Evolutionary conservation across 352 stramenopile genomes (phyloP), one percentile per base, ranked within the genome.

Genomic region (Phytophthora sansomeana): DNA sequence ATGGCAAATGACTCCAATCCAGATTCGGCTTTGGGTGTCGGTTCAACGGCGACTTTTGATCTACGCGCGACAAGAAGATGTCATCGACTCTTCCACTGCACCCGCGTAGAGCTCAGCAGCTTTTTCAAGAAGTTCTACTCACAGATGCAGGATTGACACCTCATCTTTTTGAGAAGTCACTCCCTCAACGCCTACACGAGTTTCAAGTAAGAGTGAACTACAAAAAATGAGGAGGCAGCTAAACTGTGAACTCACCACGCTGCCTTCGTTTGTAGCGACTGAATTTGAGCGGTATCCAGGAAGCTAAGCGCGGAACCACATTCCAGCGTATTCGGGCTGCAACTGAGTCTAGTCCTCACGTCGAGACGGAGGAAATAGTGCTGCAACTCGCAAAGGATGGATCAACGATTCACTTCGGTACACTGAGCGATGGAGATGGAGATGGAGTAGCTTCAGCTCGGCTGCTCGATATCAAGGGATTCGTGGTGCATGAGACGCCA

Each of bases 51-150:
- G 42, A 21, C 39, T 28, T 46, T 42, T 21, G n/a, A 21, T 26
- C 44, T 46, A 46, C 7, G n/a, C n/a, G 17, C 17, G 35, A 60
- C 19, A 5, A 41, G 19, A 57, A 43, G 28, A 39, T 13, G 17
- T 7, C 38, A 14, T 3, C 35, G 16, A 38, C 50, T 19, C 58
- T 83, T 13, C 71, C 74, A 2, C 55, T 81, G 24, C 77, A 83
- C 42, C 62, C 72, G 1, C 65, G 74, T 2, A 57, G 63, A 48
- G 39, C 58, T 14, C 74, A 83, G 33, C 74, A 83, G 28, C 55
- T 81, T 30, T 77, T 85, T 33, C 63, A 72, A 60, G 73, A 81
- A 6, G 26, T 81, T 36, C 44, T 84, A 17, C 46, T 62, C 19
- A 60, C 59, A 13, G 47, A 71, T 29, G 32, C 11, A 2, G 39